phyloP scores from a whole-genome alignment of 1,284 basidiomycete genomes.

The Sparassis latifolia region DNA sequence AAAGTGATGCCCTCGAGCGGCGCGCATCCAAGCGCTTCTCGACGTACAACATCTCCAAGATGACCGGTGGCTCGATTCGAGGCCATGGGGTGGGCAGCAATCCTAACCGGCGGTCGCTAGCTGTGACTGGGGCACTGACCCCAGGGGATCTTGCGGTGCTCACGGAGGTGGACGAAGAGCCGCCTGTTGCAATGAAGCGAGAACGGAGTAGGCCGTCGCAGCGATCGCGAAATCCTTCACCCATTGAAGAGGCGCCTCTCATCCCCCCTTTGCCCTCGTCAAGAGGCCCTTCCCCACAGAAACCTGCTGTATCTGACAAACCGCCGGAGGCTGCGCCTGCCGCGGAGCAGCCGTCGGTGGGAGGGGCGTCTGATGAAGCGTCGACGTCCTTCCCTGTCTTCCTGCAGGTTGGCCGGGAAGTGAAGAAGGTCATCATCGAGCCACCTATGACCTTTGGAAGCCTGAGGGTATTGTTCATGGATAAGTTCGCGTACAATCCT shows the following conservation, averaged over 20 bases:
- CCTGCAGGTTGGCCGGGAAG: conserved; percentile 87
- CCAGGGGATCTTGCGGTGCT: conserved; percentile 62
- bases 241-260: conserved; percentile 36
- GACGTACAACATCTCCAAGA: conserved; percentile 92
- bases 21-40: conserved; percentile 96
- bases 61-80: conserved; percentile 57
- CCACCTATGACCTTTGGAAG: conserved; percentile 65
- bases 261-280: conserved; percentile 34
- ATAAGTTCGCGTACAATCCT: conserved; percentile 92
- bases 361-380: not conserved
- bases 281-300: conserved; percentile 16
- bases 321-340: conserved; percentile 2
- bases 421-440: conserved; percentile 82
- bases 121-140: conserved; percentile 50
- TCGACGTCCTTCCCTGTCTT: conserved; percentile 57
- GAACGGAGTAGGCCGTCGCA: conserved; percentile 19
- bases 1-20: conserved; percentile 82
- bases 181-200: conserved; percentile 18
- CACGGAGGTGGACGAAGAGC: conserved; percentile 58
- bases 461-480: conserved; percentile 85
- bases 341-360: conserved; percentile 1
- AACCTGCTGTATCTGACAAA: not conserved
- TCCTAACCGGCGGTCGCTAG: conserved; percentile 59
- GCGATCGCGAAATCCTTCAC: conserved; percentile 24
- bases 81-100: conserved; percentile 30